Base-by-base conservation (phyloP, 106 monocot genomes). In the Triglochin maritima region DNA sequence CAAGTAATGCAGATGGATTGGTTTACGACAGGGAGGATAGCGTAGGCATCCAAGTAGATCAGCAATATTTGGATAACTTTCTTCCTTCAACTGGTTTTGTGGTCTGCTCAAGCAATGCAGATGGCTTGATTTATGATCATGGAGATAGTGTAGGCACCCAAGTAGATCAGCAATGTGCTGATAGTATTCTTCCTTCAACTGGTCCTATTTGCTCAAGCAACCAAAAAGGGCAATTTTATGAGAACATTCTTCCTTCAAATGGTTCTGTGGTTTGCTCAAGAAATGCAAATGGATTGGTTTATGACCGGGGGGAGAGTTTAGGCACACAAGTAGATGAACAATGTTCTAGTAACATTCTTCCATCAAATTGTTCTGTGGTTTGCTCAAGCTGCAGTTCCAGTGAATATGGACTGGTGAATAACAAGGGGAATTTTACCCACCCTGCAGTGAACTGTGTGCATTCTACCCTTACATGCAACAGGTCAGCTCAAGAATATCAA, bases 361-460 rank as follows among this genome's bases (percentile, higher is more conserved):
- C 29, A 29, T 29, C 29, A 29, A 29, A 29, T 29, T 29, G 29
- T 29, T 29, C 29, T 71, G 47, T 47, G 71, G 56, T 59, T 74
- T 71, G 63, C 46, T 65, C 63, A 60, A 65, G 44, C 58, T 66
- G 46, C 29, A 44, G 42, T 11, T 17, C 10, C 70, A 84, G 78
- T 73, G 71, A 15, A n/a, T 57, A 62, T 68, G 46, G 49, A 41
- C 17, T 46, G 12, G 49, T 17, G 53, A 54, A 11, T 59, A 66
- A 69, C 2, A 52, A 55, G 48, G 63, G 41, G 13, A 43, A 13
- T n/a, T 47, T 17, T 48, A 4, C 47, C 2, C 47, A 60, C n/a
- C 11, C 15, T 56, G 11, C 14, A 63, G 46, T 15, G 46, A 50
- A 8, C 29, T 55, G 42, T n/a, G n/a, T n/a, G 4, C 47, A 46